Evolutionary conservation across 305 asterid species (phyloP).

Genomic region (Solanum hybrid): DNA sequence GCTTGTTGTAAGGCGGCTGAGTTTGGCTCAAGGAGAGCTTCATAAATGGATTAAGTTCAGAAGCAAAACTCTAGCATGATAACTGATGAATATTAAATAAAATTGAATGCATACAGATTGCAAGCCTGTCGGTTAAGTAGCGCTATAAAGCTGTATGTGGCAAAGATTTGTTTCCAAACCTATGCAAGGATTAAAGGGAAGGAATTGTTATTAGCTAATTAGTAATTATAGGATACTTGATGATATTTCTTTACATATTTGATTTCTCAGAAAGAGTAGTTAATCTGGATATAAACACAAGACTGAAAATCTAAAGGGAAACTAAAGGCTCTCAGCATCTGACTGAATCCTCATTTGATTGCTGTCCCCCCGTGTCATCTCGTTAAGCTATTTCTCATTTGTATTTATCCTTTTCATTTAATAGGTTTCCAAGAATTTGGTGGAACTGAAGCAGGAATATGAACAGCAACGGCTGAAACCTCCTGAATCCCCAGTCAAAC

Average conservation of each 20-base stretch:
- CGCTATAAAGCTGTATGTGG: background rate
- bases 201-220: background rate
- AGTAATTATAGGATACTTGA: background rate
- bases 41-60: background rate
- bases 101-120: background rate
- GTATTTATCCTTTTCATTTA: background rate
- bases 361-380: background rate
- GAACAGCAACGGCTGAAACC: slow-evolving; percentile 48
- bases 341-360: background rate
- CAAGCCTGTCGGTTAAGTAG: background rate
- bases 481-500: slow-evolving; percentile 29
- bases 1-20: background rate
- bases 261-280: background rate
- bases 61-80: background rate
- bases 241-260: background rate
- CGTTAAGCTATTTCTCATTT: background rate
- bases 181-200: background rate
- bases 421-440: slow-evolving; percentile 66
- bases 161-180: background rate
- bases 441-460: slow-evolving; percentile 53
- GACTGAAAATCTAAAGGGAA: background rate
- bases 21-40: background rate
- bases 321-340: background rate
- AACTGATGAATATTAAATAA: background rate
- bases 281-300: background rate